Evolutionary conservation across 106 monocot genomes (phyloP), one percentile per base, ranked within the genome.

Genomic region (Narthecium ossifragum): DNA sequence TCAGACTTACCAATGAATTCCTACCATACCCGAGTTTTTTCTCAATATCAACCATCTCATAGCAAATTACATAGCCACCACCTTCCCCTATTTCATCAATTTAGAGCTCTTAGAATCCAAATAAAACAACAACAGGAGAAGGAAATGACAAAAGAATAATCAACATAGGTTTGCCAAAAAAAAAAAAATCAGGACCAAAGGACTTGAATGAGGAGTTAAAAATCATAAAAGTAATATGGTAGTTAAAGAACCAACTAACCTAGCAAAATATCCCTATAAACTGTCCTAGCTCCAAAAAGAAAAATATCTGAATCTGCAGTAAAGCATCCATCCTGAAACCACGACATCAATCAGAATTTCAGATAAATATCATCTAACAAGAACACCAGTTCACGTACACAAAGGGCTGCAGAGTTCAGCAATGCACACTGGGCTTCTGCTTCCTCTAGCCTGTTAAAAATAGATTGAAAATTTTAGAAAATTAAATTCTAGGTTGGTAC

Each of bases 261-360:
- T 68, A 93, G 60, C 38, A 81, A 37, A 59, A 93, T 79, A 37
- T 93, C 92, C 57, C 88, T 75, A 55, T 88, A 93, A n/a, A 93
- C 92, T 55, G 88, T 93, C 55, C 72, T 81, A 22, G 88, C 92
- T 76, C 92, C 92, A 77, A 93, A 93, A 48, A 93, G 88, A 73
- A 93, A 88, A 11, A 82, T 66, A 66, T 93, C 92, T 51, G 92
- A 93, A 62, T 93, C 88, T 47, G 81, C 69, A 79, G 66, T 82
- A 68, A 93, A 93, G 59, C 92, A 93, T 56, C 92, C 88, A 82
- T 93, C 92, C 92, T 92, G 78, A 62, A 66, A 66, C 66, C 17
- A 54, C 23, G 37, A 26, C 12, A 31, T 2, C 5, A 23, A 64
- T 53, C 34, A 60, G 18, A 57, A 43, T 23, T 30, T 10, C 32